These are phyloP conservation scores for Zelopaecilomyces penicillatus DNA, from an alignment of 2,329 filamentous ascomycete species.

Conservation along the genomic window DNA sequence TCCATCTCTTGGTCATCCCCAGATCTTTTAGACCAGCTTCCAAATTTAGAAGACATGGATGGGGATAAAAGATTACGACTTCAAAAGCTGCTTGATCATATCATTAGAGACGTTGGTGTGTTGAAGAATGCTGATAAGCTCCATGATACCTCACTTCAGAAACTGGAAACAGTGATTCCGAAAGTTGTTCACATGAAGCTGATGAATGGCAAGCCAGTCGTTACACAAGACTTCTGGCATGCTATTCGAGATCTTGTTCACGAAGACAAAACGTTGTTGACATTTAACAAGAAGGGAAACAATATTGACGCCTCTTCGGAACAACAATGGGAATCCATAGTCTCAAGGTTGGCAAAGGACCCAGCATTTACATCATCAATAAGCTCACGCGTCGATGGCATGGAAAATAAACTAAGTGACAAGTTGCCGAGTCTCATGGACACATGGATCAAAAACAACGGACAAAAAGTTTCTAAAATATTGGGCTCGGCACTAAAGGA, in stretches of 20 bases:
- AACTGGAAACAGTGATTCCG: slow-evolving; percentile 45
- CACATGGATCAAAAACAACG: slow-evolving; percentile 44
- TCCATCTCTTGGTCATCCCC: slow-evolving; percentile 19
- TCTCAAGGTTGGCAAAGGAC: slow-evolving; percentile 31
- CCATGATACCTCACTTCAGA: slow-evolving; percentile 30
- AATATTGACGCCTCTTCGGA: slow-evolving; percentile 34
- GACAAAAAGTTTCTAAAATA: slow-evolving; percentile 26
- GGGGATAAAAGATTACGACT: slow-evolving; percentile 13
- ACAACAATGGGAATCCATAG: slow-evolving; percentile 38
- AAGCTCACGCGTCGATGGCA: slow-evolving; percentile 16
- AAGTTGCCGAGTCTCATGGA: slow-evolving; percentile 38
- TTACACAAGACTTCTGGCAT: slow-evolving; percentile 57
- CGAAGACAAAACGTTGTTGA: slow-evolving; percentile 38
- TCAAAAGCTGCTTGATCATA: slow-evolving; percentile 16
- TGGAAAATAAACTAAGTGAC: slow-evolving; percentile 18
- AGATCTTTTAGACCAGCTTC: slow-evolving; percentile 12
- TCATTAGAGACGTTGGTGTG: slow-evolving; percentile 10
- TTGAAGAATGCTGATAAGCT: slow-evolving; percentile 23
- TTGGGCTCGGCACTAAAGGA: slow-evolving; percentile 25
- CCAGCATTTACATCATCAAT: slow-evolving; percentile 19
- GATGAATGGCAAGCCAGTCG: slow-evolving; percentile 41
- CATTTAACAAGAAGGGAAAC: slow-evolving; percentile 31
- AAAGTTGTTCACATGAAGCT: slow-evolving; percentile 47
- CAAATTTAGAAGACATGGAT: slow-evolving; percentile 2
- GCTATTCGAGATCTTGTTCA: slow-evolving; percentile 50